These are phyloP conservation scores for Kandelia obovata DNA, from an alignment of 345 rosid genomes.

Conservation along the genomic window DNA sequence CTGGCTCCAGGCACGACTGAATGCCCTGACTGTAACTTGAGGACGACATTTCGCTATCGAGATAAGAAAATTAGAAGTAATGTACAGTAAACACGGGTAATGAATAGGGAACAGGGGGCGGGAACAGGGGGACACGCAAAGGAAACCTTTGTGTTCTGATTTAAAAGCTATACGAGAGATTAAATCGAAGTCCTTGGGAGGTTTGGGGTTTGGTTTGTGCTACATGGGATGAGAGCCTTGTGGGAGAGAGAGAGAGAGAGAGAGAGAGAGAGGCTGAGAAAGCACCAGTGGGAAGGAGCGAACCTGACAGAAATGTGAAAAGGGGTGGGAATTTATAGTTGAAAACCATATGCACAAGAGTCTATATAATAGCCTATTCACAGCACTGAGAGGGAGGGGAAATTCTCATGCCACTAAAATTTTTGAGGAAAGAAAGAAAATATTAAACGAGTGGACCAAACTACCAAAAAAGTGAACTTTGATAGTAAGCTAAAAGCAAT, in stretches of 20 bases:
- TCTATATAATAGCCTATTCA: not conserved
- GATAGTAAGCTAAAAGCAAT: not conserved
- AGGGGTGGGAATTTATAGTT: constrained; percentile 38
- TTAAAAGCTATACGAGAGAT: not conserved
- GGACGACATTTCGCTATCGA: constrained; percentile 32
- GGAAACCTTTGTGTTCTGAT: not conserved
- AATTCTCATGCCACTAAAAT: not conserved
- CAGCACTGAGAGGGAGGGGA: not conserved
- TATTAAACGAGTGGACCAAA: too few relatives aligned
- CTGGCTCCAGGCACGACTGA: constrained; percentile 50
- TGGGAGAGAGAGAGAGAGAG: not conserved
- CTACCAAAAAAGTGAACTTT: not conserved
- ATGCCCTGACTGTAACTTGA: constrained; percentile 46
- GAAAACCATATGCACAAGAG: not conserved
- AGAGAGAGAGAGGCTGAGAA: not conserved
- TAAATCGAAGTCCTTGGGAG: not conserved
- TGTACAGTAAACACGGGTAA: constrained; percentile 3
- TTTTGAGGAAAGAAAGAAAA: not conserved
- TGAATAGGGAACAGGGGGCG: constrained; percentile 9
- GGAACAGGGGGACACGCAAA: constrained; percentile 23
- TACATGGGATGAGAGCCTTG: not conserved
- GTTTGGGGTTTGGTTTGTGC: not conserved
- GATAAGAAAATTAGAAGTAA: not conserved
- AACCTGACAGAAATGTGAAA: constrained; percentile 28
- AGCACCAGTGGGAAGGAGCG: not conserved